A percentile compares a stretch with the other conserved stretches of the same genome.
Evolutionary conservation across 1,284 basidiomycete species (phyloP).

Genomic region (Vanrija sp.): DNA sequence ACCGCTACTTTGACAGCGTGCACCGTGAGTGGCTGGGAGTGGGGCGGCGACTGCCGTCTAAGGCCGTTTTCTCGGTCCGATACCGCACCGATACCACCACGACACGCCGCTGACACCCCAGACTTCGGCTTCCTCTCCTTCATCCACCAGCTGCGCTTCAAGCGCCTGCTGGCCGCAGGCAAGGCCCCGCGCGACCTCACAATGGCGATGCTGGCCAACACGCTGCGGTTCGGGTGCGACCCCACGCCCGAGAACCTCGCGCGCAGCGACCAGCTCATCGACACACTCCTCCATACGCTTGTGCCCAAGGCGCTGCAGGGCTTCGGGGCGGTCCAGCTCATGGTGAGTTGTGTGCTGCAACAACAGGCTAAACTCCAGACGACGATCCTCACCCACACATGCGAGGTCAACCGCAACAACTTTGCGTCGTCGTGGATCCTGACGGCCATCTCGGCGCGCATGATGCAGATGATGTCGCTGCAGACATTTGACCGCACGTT

Average conservation of each 20-base stretch:
- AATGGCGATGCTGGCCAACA: slow-evolving; percentile 13
- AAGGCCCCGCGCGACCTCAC: slow-evolving; percentile 14
- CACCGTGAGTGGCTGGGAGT: slow-evolving; percentile 10
- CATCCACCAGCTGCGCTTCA: slow-evolving; percentile 17
- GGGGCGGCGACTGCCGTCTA: background rate
- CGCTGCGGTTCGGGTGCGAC: slow-evolving; percentile 7
- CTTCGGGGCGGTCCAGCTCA: slow-evolving; percentile 16
- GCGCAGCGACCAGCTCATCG: slow-evolving; percentile 7
- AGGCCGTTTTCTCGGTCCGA: no score
- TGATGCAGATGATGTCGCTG: slow-evolving; percentile 23
- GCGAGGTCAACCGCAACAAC: slow-evolving; percentile 8
- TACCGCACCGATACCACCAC: background rate
- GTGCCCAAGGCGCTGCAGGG: slow-evolving; percentile 6
- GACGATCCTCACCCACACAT: slow-evolving; percentile 5
- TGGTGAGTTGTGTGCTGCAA: slow-evolving; percentile 3
- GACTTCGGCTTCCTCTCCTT: slow-evolving; percentile 20
- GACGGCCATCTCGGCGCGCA: slow-evolving; percentile 8
- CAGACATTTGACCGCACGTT: slow-evolving; percentile 17
- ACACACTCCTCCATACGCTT: background rate
- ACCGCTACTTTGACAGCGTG: slow-evolving; percentile 15
- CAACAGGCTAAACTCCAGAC: background rate
- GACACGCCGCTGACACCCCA: background rate
- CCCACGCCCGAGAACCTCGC: slow-evolving; percentile 1
- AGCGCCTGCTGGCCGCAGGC: slow-evolving; percentile 7
- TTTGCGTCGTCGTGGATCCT: slow-evolving; percentile 15